A percentile compares a stretch with the other conserved stretches of the same genome.
These are phyloP conservation scores for Leucogyrophana mollusca DNA, from an alignment of 768 basidiomycete species.

Conservation along the genomic window DNA sequence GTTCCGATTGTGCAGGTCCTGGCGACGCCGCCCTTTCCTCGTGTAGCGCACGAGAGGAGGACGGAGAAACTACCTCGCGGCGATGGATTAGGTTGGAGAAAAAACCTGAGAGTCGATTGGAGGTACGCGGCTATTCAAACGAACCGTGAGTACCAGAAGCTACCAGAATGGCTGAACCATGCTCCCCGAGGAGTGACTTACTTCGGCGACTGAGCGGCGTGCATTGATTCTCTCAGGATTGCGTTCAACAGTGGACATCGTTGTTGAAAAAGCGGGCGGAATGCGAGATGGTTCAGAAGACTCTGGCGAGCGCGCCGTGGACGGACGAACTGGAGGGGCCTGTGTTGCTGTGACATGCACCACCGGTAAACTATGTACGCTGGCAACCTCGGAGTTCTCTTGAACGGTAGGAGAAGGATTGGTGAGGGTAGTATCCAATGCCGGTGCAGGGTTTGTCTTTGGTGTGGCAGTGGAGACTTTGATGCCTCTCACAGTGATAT, in stretches of 20 bases:
- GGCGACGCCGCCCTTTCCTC: constrained; percentile 30
- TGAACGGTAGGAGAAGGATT: constrained; percentile 37
- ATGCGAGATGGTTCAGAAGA: constrained; percentile 7
- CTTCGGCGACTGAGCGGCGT: constrained; percentile 61
- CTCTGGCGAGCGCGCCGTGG: constrained; percentile 28
- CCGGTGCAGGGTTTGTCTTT: constrained; percentile 27
- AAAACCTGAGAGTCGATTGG: constrained; percentile 83
- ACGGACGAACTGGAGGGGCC: constrained; percentile 26
- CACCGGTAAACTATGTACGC: constrained; percentile 59
- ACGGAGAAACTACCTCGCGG: constrained; percentile 44
- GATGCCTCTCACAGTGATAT: constrained; percentile 19
- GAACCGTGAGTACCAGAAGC: constrained; percentile 7
- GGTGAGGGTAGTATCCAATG: constrained; percentile 27
- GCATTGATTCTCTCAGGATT: constrained; percentile 35
- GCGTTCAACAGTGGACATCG: constrained; percentile 14
- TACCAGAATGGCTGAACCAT: background rate
- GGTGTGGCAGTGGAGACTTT: constrained; percentile 27
- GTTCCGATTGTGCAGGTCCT: constrained; percentile 29
- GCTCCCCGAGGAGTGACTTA: constrained; percentile 28
- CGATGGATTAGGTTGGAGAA: constrained; percentile 77
- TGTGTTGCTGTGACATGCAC: constrained; percentile 48
- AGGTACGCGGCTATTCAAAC: constrained; percentile 49
- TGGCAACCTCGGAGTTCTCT: constrained; percentile 47
- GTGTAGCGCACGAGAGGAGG: constrained; percentile 28
- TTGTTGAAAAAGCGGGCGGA: too few relatives aligned